Evolutionary conservation across 179 eudicot genomes (phyloP), one percentile per base, ranked within the genome.

Genomic region (Silene noctiflora): DNA sequence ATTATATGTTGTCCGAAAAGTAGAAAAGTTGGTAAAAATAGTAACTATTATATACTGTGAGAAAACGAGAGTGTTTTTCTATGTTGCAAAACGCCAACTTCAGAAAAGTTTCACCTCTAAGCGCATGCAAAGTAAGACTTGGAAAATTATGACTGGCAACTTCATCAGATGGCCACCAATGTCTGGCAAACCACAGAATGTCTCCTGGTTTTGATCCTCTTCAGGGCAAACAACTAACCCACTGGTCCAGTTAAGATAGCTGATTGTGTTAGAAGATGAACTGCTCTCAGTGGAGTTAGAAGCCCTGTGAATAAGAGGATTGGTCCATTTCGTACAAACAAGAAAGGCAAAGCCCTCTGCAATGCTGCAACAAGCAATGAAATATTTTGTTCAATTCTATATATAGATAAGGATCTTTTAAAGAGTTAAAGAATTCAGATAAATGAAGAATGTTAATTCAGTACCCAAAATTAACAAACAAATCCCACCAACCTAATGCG

Each of bases 301-400:
- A 77, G 75, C 81, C 79, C 89, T 79, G 80, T 94, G 94, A 80
- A 94, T 92, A 79, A 85, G 82, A 46, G 98, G 96, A 82, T 94
- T 94, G 42, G 96, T 89, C 98, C 98, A 94, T 86, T 89, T 94
- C 68, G 97, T 94, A 74, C 98, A 94, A 76, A 94, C 96, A 84
- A 94, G 98, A 83, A 90, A 94, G 4, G 98, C 90, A 87, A 94
- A 94, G 86, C 96, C 93, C 85, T 94, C 91, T 10, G 96, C 98
- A 75, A 94, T 94, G 77, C 96, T 94, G 91, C 60, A 77, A 21
- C 73, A 80, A 78, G 33, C 55, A 70, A 44, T 22, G 20, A 7
- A n/a, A 19, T 35, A 19, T 67, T 62, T 35, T 3, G 71, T 27
- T 67, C 51, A 67, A 39, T 35, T n/a, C 25, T 67, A n/a, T 39